A percentile compares a stretch with the other conserved stretches of the same genome.
These are phyloP conservation scores for Sporothrix sp. DNA, from an alignment of 2,329 filamentous ascomycete genomes.

Conservation along the genomic window DNA sequence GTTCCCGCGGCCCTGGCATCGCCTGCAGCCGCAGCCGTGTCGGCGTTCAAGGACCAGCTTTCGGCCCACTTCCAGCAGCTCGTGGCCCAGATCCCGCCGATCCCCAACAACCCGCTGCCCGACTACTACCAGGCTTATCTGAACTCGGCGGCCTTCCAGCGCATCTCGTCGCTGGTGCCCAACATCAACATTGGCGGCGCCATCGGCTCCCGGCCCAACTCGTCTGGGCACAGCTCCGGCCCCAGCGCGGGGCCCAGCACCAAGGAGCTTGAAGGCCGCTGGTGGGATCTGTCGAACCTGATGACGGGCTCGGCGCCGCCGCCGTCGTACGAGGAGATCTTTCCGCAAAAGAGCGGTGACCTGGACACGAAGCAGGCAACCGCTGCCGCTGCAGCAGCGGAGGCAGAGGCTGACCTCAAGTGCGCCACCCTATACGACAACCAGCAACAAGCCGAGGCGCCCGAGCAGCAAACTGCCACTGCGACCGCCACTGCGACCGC, in stretches of 20 bases:
- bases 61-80: conserved; percentile 45
- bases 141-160: conserved; percentile 52
- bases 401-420: conserved; percentile 49
- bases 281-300: conserved; percentile 57
- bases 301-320: conserved; percentile 45
- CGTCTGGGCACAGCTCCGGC: conserved; percentile 26
- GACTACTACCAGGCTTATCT: conserved; percentile 62
- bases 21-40: conserved; percentile 52
- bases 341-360: conserved; percentile 31
- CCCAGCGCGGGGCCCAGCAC: conserved; percentile 25
- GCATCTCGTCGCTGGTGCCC: conserved; percentile 65
- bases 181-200: conserved; percentile 47
- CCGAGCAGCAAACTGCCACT: conserved; percentile 2
- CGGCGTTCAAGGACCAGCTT: conserved; percentile 64
- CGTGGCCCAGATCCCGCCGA: conserved; percentile 49
- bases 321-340: conserved; percentile 73
- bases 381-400: conserved; percentile 47
- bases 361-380: conserved; percentile 48
- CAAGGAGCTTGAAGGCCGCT: conserved; percentile 45
- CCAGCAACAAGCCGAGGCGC: neutral
- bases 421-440: conserved; percentile 43
- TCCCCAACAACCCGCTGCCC: conserved; percentile 34
- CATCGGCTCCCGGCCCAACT: conserved; percentile 34
- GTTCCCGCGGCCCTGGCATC: conserved; percentile 36
- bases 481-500: conserved; percentile 19